Percentiles rank a stretch among this genome's conserved stretches.
These are phyloP conservation scores for Hamigera avellanea DNA, from an alignment of 495 filamentous ascomycete species.

Conservation along the genomic window DNA sequence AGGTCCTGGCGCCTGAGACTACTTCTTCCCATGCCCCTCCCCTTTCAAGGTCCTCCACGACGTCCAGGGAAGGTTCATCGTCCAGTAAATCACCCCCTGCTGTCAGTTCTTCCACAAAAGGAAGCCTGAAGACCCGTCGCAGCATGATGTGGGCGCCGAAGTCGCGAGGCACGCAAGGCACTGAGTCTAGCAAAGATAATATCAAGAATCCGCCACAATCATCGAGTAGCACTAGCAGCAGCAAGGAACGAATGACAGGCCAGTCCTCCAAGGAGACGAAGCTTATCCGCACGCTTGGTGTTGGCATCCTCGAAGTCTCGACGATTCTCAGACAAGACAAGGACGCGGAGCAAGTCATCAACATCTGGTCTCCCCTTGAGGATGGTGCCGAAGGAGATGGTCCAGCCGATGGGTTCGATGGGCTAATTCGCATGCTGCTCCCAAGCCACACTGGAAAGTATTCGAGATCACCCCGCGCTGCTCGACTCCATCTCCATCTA, in stretches of 20 bases:
- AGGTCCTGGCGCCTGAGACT: conserved; percentile 55
- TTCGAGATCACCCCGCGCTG: conserved; percentile 55
- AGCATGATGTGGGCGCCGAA: conserved; percentile 72
- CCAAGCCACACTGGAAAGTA: conserved; percentile 62
- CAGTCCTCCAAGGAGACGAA: conserved; percentile 31
- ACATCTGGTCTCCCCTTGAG: conserved; percentile 62
- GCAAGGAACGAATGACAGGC: conserved; percentile 29
- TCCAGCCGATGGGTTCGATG: conserved; percentile 56
- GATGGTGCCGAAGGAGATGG: conserved; percentile 42
- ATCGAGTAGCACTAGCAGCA: conserved; percentile 48
- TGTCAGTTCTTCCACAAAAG: conserved; percentile 23
- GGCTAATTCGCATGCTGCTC: conserved; percentile 60
- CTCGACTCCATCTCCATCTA: conserved; percentile 64
- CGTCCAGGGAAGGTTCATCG: conserved; percentile 25
- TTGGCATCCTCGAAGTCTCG: conserved; percentile 74
- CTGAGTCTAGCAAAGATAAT: conserved; percentile 31
- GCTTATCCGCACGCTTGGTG: conserved; percentile 59
- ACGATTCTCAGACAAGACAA: conserved; percentile 62
- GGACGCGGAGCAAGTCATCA: conserved; percentile 65
- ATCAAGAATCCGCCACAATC: conserved; percentile 33
- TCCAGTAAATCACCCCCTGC: conserved; percentile 17
- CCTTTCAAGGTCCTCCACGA: conserved; percentile 17
- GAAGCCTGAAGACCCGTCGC: conserved; percentile 46
- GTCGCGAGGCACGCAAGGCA: conserved; percentile 15
- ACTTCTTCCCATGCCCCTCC: conserved; percentile 24